Evolutionary conservation across 2,329 filamentous ascomycete species (phyloP), one percentile per base, ranked within the genome.

Genomic region (Fusarium pseudoanthophilum): DNA sequence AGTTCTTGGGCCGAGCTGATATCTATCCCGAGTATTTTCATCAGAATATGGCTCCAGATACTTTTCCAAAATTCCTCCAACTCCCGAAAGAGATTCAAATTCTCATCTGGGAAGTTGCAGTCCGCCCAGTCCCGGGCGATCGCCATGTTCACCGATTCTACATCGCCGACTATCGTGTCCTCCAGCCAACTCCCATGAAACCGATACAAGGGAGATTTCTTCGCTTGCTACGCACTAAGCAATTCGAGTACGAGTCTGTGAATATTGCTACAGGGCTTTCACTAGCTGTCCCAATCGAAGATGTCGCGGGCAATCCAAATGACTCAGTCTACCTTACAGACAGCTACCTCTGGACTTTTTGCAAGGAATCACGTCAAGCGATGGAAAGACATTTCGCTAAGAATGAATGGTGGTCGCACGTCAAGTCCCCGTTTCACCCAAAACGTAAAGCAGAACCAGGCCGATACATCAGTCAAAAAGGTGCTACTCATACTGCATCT

Each of bases 341-440:
- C 16, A 74, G 71, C 30, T 59, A 43, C 9, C 63, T 74, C 0
- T 74, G 72, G 72, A 60, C 30, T 4, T 11, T 52, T 8, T 60
- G 71, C 10, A 57, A 52, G 18, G 63, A 59, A 4, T 74, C 72
- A 11, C 71, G 67, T 8, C 53, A 34, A 7, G 71, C 71, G 2
- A 69, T 74, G 49, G 60, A 74, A 13, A 37, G 30, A 16, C 24
- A 21, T 0, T 74, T 74, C n/a, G 13, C 2, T 0, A 72, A 15
- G 24, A 74, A 74, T 24, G 67, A 74, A 34, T 74, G 72, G 72
- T 74, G 72, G 67, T 74, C 72, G 7, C 28, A 52, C 5, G 1
- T 55, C 5, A 36, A 58, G 13, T 39, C 43, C 2, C 43, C 56
- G 0, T 46, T 42, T 16, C 61, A 66, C 7, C 60, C 70, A 26